A percentile compares a stretch with the other conserved stretches of the same genome.
These are phyloP conservation scores for Globisporangium radiosum DNA, from an alignment of 352 stramenopile species.

Conservation along the genomic window DNA sequence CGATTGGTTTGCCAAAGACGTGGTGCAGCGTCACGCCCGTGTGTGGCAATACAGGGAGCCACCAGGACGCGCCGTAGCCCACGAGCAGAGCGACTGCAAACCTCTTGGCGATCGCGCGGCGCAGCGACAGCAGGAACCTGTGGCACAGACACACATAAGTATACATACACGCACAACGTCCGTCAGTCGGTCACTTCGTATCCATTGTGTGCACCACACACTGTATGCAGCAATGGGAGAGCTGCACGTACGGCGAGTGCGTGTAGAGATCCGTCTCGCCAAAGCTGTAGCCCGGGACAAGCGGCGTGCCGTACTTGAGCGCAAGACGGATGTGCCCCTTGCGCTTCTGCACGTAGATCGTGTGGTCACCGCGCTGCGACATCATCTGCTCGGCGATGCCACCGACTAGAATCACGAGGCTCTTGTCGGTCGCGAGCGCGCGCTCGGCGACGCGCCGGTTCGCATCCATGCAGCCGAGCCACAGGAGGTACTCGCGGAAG, in stretches of 20 bases:
- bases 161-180: not conserved
- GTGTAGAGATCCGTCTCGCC: constrained; percentile 83
- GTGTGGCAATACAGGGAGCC: constrained; percentile 48
- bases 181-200: not conserved
- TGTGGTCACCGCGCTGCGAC: constrained; percentile 58
- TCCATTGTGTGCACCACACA: no score
- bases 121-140: constrained; percentile 61
- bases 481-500: constrained; percentile 74
- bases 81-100: constrained; percentile 61
- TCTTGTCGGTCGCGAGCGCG: constrained; percentile 63
- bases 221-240: no score
- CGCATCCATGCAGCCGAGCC: constrained; percentile 73
- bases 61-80: constrained; percentile 51
- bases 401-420: constrained; percentile 72
- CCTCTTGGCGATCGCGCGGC: constrained; percentile 58
- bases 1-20: constrained; percentile 70
- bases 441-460: constrained; percentile 51
- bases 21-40: constrained; percentile 55
- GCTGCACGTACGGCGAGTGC: constrained; percentile 42
- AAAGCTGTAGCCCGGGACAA: constrained; percentile 78
- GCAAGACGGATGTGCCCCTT: constrained; percentile 80
- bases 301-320: constrained; percentile 63
- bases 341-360: constrained; percentile 72
- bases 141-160: not conserved
- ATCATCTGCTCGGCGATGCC: constrained; percentile 84